Conservation (phyloP, 441 rosid genomes). For the Gossypium gossypioides region DNA sequence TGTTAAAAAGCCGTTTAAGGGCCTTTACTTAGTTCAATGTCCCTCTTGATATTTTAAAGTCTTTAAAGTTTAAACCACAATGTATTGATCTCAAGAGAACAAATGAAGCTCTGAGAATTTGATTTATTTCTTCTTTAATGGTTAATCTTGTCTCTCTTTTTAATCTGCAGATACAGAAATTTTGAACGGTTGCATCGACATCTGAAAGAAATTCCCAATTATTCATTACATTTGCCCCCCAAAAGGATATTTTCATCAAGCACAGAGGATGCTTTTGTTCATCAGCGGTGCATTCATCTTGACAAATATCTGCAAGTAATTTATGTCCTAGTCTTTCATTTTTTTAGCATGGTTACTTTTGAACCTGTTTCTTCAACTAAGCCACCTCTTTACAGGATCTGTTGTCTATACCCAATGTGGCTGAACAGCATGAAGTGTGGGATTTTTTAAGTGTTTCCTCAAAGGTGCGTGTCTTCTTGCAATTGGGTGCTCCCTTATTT, state of each 20-base stretch:
- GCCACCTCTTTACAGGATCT: constrained; percentile 58
- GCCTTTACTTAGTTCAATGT: not conserved
- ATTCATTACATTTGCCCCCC: constrained; percentile 88
- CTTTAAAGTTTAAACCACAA: not conserved
- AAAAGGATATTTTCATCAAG: constrained; percentile 98
- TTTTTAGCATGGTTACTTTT: constrained; percentile 7
- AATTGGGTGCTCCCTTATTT: not conserved
- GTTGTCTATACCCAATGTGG: constrained; percentile 88
- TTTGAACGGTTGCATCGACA: constrained; percentile 84
- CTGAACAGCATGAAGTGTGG: constrained; percentile 98
- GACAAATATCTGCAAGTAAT: constrained; percentile 83
- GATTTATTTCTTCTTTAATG: constrained; percentile 1
- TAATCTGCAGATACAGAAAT: constrained; percentile 70
- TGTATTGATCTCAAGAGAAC: not conserved
- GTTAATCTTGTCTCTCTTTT: constrained; percentile 2
- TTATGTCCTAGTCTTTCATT: constrained; percentile 13
- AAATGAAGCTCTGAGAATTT: not conserved
- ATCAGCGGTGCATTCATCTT: constrained; percentile 94
- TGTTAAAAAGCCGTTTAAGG: not conserved
- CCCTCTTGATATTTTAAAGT: not conserved
- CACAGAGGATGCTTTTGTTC: constrained; percentile 94
- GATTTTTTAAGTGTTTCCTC: constrained; percentile 85
- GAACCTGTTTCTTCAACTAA: constrained; percentile 13
- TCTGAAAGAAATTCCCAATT: constrained; percentile 92
- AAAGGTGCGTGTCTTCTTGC: constrained; percentile 44